Percentiles rank a stretch among this genome's conserved stretches.
Conservation (phyloP, 306 rosid genomes). For the Cucurbita moschata region DNA sequence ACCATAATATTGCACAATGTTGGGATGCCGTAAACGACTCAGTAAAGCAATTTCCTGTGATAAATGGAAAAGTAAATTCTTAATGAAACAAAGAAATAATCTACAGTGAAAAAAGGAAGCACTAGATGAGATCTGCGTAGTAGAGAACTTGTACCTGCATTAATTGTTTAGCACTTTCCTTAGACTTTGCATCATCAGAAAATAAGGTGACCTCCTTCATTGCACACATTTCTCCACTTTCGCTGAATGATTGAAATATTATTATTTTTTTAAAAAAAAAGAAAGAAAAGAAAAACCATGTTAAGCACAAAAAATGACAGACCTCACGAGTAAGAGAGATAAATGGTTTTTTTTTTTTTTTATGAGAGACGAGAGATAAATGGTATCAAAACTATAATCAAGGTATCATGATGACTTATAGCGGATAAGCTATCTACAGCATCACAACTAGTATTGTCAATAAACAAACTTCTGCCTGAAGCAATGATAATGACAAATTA, state of each 20-base stretch:
- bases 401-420: not conserved
- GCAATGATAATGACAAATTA: not conserved
- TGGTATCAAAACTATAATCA: not conserved
- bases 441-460: not conserved
- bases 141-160: constrained; percentile 49
- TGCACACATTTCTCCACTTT: constrained; percentile 98
- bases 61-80: constrained; percentile 2
- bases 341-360: too few relatives aligned
- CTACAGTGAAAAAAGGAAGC: not conserved
- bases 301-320: not conserved
- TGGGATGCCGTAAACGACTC: constrained; percentile 92
- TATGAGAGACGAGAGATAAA: not conserved
- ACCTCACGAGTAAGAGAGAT: not conserved
- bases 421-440: not conserved
- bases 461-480: not conserved
- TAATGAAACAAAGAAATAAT: constrained; percentile 16
- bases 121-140: not conserved
- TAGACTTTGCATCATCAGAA: constrained; percentile 94
- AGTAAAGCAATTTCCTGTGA: constrained; percentile 78
- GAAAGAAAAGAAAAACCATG: not conserved
- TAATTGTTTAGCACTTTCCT: constrained; percentile 91
- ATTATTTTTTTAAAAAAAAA: not conserved
- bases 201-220: constrained; percentile 97
- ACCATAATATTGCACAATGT: constrained; percentile 93
- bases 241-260: constrained; percentile 31